Evolutionary conservation across 768 basidiomycete species (phyloP).

Genomic region (Mycena metata): DNA sequence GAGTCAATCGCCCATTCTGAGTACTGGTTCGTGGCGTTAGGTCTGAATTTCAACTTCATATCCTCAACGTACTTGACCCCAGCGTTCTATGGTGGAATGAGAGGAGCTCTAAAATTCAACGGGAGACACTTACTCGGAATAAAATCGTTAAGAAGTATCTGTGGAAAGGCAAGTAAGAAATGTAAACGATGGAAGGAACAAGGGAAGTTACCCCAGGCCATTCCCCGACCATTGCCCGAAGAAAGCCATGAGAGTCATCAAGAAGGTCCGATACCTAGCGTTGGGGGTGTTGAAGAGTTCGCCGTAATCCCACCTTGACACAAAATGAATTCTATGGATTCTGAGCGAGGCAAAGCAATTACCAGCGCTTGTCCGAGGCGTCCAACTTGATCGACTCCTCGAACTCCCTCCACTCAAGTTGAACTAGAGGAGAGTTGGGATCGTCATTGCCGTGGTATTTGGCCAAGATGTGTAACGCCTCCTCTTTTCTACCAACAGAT

Average conservation of each 20-base stretch:
- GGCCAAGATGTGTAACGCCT: constrained; percentile 42
- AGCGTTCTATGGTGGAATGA: constrained; percentile 30
- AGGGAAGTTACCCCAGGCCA: constrained; percentile 38
- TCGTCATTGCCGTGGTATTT: constrained; percentile 55
- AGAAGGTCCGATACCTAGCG: constrained; percentile 50
- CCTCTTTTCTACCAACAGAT: constrained; percentile 50
- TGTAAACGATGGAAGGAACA: neutral
- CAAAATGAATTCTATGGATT: neutral
- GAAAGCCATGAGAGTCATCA: constrained; percentile 56
- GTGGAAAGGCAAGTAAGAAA: neutral
- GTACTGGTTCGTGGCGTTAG: constrained; percentile 25
- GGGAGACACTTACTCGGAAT: constrained; percentile 28
- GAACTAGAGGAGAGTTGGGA: constrained; percentile 51
- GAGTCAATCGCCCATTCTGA: constrained; percentile 41
- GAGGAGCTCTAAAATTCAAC: neutral
- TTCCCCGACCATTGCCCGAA: constrained; percentile 47
- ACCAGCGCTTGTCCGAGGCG: constrained; percentile 60
- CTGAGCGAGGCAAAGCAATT: constrained; percentile 23
- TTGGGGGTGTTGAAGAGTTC: constrained; percentile 51
- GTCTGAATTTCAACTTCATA: neutral
- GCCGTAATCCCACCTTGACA: constrained; percentile 49
- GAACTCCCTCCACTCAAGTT: constrained; percentile 54
- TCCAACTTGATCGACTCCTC: constrained; percentile 52
- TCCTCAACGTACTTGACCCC: constrained; percentile 37
- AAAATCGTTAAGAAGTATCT: constrained; percentile 45